phyloP scores from a whole-genome alignment of 108 stramenopile species.

The Cyclotella cryptica region DNA sequence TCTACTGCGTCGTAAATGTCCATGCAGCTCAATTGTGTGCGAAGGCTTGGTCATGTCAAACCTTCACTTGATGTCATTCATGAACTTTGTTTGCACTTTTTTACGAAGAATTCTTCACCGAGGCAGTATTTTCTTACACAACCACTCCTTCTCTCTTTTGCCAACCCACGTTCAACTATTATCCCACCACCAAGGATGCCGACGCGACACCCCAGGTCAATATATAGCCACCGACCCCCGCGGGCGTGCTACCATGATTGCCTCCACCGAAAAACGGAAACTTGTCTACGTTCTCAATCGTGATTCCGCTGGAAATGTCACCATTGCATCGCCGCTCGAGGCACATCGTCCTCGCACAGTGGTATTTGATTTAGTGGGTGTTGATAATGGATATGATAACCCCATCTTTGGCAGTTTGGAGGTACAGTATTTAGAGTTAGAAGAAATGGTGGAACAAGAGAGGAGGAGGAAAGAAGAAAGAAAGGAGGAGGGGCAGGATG shows the following conservation, averaged over 20 bases:
- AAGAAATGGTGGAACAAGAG: constrained; percentile 55
- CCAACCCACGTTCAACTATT: neutral
- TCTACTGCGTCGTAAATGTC: too few species aligned
- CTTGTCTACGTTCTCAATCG: constrained; percentile 96
- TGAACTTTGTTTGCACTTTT: too few species aligned
- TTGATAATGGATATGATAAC: constrained; percentile 98
- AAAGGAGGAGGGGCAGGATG: constrained; percentile 29
- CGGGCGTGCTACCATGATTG: constrained; percentile 90
- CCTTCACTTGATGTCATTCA: neutral
- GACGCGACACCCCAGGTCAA: constrained; percentile 96
- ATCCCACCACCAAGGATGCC: constrained; percentile 29
- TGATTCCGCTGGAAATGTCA: constrained; percentile 74
- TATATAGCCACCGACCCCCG: constrained; percentile 96
- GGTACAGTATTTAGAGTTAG: constrained; percentile 91
- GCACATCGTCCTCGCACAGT: constrained; percentile 93
- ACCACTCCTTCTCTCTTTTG: neutral
- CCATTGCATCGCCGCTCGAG: constrained; percentile 94
- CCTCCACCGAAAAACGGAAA: constrained; percentile 96
- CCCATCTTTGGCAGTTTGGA: constrained; percentile 97
- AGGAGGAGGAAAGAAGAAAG: constrained; percentile 18
- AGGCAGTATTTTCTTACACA: neutral
- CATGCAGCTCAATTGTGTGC: too few species aligned
- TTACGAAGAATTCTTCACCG: too few species aligned
- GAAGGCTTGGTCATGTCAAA: neutral
- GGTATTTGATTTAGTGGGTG: constrained; percentile 83